Evolutionary conservation across 345 rosid species (phyloP).

Genomic region (Populus tremula): DNA sequence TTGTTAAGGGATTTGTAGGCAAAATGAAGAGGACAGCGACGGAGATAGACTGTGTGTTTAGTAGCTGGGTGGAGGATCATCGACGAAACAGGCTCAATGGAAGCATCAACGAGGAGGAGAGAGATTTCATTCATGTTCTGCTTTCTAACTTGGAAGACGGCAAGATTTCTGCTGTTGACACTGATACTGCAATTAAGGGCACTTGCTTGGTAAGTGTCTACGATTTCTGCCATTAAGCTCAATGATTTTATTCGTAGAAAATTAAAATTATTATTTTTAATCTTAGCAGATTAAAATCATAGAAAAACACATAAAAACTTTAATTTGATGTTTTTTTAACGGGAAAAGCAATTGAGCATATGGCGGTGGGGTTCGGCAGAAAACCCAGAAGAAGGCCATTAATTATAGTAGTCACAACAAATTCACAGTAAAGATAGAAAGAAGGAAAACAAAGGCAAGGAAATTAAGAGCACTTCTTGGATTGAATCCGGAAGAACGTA

Average conservation of each 20-base stretch:
- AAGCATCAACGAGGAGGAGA: constrained; percentile 12
- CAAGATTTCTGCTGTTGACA: constrained; percentile 2
- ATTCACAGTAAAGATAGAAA: too few relatives aligned
- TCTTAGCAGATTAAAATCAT: too few relatives aligned
- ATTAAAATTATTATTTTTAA: not conserved
- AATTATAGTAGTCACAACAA: too few relatives aligned
- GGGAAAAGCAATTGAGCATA: too few relatives aligned
- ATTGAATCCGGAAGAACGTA: too few relatives aligned
- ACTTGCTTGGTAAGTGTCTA: constrained; percentile 24
- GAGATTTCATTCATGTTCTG: constrained; percentile 32
- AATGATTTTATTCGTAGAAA: too few relatives aligned
- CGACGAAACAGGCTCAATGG: constrained; percentile 17
- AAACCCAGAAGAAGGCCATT: too few relatives aligned
- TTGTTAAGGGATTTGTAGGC: constrained; percentile 18
- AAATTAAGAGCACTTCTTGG: too few relatives aligned
- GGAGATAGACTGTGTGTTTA: constrained; percentile 40
- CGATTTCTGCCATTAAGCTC: not conserved
- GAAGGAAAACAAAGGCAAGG: too few relatives aligned
- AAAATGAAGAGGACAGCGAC: constrained; percentile 33
- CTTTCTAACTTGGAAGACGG: constrained; percentile 18
- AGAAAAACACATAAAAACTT: too few relatives aligned
- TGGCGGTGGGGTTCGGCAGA: too few relatives aligned
- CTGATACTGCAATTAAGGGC: constrained; percentile 19
- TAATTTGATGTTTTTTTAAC: too few relatives aligned
- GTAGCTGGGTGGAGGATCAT: constrained; percentile 42